These are phyloP conservation scores for Chlamydomonas sp. DNA, from an alignment of 139 green algal genomes.

Conservation along the genomic window DNA sequence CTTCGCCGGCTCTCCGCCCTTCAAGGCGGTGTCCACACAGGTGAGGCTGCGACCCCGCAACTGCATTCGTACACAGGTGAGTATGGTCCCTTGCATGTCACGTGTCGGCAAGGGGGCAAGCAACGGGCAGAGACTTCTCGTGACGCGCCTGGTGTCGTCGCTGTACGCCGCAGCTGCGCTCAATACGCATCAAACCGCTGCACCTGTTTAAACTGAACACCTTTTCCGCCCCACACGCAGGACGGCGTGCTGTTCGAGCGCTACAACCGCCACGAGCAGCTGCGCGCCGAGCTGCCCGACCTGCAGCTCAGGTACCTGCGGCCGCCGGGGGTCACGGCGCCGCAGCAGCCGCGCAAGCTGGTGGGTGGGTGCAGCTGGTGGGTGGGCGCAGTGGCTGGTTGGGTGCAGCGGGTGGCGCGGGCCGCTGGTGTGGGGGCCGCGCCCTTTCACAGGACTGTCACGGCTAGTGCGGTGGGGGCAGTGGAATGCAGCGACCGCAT, in stretches of 20 bases:
- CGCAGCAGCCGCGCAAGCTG: not conserved
- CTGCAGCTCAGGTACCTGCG: constrained; percentile 34
- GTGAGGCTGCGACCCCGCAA: not conserved
- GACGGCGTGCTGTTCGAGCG: constrained; percentile 33
- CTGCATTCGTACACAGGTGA: no score
- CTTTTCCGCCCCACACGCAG: not conserved
- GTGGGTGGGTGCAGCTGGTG: constrained; percentile 20
- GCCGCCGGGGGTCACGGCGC: not conserved
- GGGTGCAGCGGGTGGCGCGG: not conserved
- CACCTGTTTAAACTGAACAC: no score
- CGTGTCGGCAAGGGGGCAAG: no score
- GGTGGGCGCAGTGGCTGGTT: not conserved
- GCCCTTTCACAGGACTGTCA: no score
- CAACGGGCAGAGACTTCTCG: no score
- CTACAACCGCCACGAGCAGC: not conserved
- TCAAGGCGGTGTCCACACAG: not conserved
- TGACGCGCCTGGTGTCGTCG: no score
- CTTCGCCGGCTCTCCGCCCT: constrained; percentile 8
- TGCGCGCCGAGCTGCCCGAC: constrained; percentile 14
- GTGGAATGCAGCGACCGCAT: no score
- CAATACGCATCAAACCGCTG: no score
- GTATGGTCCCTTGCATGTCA: no score
- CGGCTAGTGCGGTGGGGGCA: no score
- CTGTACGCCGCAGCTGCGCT: no score
- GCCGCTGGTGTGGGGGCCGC: no score